Evolutionary conservation across 805 yeast genomes (phyloP).

Genomic region (Wickerhamiella hasegawae): DNA sequence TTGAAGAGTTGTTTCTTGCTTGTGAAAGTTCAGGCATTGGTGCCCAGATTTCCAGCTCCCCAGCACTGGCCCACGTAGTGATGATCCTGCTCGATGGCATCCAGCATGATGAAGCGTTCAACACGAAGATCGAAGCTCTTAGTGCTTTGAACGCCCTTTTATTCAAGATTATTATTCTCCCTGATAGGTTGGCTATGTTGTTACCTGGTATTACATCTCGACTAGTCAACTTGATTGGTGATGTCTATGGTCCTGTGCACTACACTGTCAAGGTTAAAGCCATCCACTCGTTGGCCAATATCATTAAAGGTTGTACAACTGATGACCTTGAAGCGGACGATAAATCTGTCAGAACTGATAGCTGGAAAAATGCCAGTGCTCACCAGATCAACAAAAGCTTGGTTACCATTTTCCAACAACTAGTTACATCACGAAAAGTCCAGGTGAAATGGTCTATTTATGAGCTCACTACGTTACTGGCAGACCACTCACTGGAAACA

Average conservation of each 20-base stretch:
- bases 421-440: not conserved
- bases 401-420: not conserved
- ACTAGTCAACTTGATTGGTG: constrained; percentile 8
- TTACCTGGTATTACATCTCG: constrained; percentile 11
- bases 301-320: constrained; percentile 2
- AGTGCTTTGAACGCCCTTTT: constrained; percentile 8
- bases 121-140: constrained; percentile 13
- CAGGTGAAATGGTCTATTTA: not conserved
- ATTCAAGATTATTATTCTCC: constrained; percentile 3
- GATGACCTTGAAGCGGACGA: not conserved
- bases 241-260: constrained; percentile 7
- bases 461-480: constrained; percentile 1
- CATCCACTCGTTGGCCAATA: constrained; percentile 1
- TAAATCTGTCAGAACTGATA: not conserved
- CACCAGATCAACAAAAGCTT: constrained; percentile 1
- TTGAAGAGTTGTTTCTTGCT: constrained; percentile 12
- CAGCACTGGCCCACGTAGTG: constrained; percentile 14
- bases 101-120: constrained; percentile 9
- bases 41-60: constrained; percentile 8
- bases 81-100: constrained; percentile 13
- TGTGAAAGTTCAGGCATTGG: constrained; percentile 5
- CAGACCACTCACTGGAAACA: not conserved
- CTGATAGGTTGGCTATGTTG: constrained; percentile 9
- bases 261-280: constrained; percentile 7
- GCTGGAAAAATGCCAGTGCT: not conserved